These are phyloP conservation scores for Trifolium pratense DNA, from an alignment of 306 rosid genomes.

Conservation along the genomic window DNA sequence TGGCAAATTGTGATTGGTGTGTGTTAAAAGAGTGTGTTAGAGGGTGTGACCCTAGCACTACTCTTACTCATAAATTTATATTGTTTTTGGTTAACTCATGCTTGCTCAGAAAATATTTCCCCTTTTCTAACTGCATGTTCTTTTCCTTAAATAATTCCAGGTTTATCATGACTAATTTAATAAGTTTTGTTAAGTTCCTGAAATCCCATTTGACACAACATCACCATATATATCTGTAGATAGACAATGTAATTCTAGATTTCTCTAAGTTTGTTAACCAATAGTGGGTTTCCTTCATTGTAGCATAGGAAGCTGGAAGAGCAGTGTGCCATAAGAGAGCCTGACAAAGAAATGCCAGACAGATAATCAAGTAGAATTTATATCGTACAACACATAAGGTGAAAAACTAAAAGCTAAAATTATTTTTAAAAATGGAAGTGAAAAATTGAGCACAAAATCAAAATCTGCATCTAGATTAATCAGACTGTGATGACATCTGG, in stretches of 20 bases:
- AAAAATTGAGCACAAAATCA: slow-evolving; percentile 9
- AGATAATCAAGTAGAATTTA: slow-evolving; percentile 19
- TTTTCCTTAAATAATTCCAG: too few species aligned
- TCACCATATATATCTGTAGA: too few species aligned
- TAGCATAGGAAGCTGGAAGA: slow-evolving; percentile 22
- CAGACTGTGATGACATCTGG: not conserved
- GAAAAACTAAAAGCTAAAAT: slow-evolving; percentile 12
- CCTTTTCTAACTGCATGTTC: too few species aligned
- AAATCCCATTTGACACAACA: not conserved
- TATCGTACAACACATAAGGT: not conserved
- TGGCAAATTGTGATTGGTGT: too few species aligned
- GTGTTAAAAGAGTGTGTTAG: too few species aligned
- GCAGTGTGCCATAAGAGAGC: not conserved
- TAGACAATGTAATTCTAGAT: too few species aligned
- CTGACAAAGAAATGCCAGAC: not conserved
- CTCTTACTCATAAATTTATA: too few species aligned
- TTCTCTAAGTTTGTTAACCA: too few species aligned
- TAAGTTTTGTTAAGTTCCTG: not conserved
- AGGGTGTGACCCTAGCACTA: too few species aligned
- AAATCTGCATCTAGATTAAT: not conserved
- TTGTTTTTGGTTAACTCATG: too few species aligned
- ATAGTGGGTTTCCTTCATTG: not conserved
- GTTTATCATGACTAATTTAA: not conserved
- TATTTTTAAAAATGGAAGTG: not conserved
- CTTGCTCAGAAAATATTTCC: too few species aligned